Evolutionary conservation across 768 basidiomycete genomes (phyloP).

Genomic region (Rhizopogon rudus): DNA sequence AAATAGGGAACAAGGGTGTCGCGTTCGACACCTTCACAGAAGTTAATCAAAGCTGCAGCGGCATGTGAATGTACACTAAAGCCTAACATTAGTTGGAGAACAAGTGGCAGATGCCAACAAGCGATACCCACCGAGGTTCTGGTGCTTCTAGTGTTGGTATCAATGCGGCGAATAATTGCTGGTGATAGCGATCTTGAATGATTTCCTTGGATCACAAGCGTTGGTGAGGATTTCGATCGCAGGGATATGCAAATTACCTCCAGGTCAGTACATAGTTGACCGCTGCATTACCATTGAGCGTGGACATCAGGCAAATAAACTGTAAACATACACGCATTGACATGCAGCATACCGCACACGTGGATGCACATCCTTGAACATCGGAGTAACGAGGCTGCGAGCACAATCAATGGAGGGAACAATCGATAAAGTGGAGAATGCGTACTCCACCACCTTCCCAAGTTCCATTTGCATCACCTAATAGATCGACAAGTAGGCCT

Average conservation of each 20-base stretch:
- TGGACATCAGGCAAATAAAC: not conserved
- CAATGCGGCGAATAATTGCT: constrained; percentile 62
- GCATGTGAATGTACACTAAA: constrained; percentile 81
- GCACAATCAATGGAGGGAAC: not conserved
- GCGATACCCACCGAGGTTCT: constrained; percentile 52
- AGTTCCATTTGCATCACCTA: constrained; percentile 80
- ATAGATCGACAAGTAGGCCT: constrained; percentile 1
- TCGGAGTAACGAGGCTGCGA: constrained; percentile 64
- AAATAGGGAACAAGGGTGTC: constrained; percentile 73
- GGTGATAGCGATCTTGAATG: constrained; percentile 68
- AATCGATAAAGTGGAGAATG: not conserved
- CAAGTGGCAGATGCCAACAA: not conserved
- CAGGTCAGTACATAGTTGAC: constrained; percentile 85
- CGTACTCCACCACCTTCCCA: constrained; percentile 77
- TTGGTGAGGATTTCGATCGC: not conserved
- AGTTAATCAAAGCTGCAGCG: constrained; percentile 84
- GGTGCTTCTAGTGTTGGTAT: constrained; percentile 73
- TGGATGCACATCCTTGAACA: constrained; percentile 78
- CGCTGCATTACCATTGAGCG: constrained; percentile 37
- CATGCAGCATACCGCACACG: constrained; percentile 72
- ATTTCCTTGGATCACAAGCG: constrained; percentile 47
- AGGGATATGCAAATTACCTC: constrained; percentile 43
- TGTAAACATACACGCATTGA: constrained; percentile 66
- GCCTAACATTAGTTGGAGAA: not conserved
- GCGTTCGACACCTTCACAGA: constrained; percentile 81